Evolutionary conservation across 805 yeast genomes (phyloP).

Genomic region (Metschnikowia amazonensis): DNA sequence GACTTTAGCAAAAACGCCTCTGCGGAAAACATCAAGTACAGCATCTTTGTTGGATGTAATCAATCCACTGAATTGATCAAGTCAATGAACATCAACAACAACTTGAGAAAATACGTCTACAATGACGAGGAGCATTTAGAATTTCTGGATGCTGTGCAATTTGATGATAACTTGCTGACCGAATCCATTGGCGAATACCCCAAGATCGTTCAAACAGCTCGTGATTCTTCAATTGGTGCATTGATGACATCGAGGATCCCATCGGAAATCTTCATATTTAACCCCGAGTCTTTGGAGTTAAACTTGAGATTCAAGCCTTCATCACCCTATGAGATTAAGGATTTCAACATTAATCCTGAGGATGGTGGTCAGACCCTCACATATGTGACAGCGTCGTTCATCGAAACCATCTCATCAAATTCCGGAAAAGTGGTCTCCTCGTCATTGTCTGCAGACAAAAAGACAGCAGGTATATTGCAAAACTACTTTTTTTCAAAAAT

Average conservation of each 20-base stretch:
- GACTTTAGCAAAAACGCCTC: slow-evolving; percentile 38
- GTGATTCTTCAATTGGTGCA: slow-evolving; percentile 61
- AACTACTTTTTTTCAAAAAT: slow-evolving; percentile 40
- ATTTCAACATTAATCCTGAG: slow-evolving; percentile 58
- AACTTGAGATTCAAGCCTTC: slow-evolving; percentile 51
- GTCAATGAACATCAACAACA: slow-evolving; percentile 60
- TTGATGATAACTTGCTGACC: slow-evolving; percentile 40
- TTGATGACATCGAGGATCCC: slow-evolving; percentile 67
- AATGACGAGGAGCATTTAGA: slow-evolving; percentile 56
- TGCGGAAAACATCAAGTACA: slow-evolving; percentile 30
- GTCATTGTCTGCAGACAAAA: slow-evolving; percentile 19
- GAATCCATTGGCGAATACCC: slow-evolving; percentile 51
- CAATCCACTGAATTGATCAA: slow-evolving; percentile 55
- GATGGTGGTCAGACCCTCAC: slow-evolving; percentile 59
- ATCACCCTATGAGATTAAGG: slow-evolving; percentile 52
- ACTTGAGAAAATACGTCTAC: slow-evolving; percentile 62
- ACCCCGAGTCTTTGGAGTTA: slow-evolving; percentile 51
- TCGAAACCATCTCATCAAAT: slow-evolving; percentile 50
- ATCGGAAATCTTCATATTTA: slow-evolving; percentile 58
- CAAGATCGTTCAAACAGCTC: slow-evolving; percentile 55
- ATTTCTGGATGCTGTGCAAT: slow-evolving; percentile 57
- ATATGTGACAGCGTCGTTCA: slow-evolving; percentile 52
- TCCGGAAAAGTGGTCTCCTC: slow-evolving; percentile 40
- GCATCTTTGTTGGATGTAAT: slow-evolving; percentile 73
- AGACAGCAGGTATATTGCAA: slow-evolving; percentile 20